phyloP scores from a whole-genome alignment of 495 filamentous ascomycete species.

The Daldinia grandis region DNA sequence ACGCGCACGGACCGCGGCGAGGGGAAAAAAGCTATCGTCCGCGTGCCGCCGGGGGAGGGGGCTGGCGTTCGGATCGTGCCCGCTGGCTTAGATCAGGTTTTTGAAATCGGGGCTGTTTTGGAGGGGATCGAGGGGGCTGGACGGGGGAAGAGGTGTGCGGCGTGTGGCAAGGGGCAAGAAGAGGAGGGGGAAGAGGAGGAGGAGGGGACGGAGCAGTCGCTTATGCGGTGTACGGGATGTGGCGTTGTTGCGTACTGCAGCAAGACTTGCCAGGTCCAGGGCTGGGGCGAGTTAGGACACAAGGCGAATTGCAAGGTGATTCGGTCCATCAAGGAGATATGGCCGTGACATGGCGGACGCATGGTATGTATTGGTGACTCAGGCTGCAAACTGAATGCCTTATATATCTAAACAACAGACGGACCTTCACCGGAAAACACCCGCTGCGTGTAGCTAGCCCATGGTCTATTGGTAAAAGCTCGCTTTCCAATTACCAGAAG shows the following conservation, averaged over 20 bases:
- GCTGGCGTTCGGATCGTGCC: slow-evolving; percentile 44
- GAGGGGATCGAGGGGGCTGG: slow-evolving; percentile 22
- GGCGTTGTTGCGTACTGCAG: slow-evolving; percentile 52
- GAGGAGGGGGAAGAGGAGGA: slow-evolving; percentile 15
- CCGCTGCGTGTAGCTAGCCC: not conserved
- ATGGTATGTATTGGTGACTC: too few relatives aligned
- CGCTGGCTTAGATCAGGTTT: slow-evolving; percentile 43
- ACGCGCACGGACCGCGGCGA: slow-evolving; percentile 44
- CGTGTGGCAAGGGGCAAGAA: slow-evolving; percentile 41
- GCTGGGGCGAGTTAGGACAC: slow-evolving; percentile 53
- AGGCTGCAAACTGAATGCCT: not conserved
- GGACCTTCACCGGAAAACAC: not conserved
- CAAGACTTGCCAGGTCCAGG: slow-evolving; percentile 55
- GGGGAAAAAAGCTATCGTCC: slow-evolving; percentile 49
- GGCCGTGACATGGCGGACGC: slow-evolving; percentile 36
- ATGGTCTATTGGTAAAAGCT: not conserved
- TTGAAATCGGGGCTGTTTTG: slow-evolving; percentile 42
- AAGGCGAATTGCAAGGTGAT: slow-evolving; percentile 55
- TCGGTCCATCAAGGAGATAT: slow-evolving; percentile 50
- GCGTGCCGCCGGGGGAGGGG: slow-evolving; percentile 34
- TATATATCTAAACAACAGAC: not conserved
- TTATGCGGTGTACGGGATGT: slow-evolving; percentile 55
- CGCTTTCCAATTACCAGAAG: not conserved
- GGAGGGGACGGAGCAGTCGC: slow-evolving; percentile 1
- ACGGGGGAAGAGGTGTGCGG: slow-evolving; percentile 22